Evolutionary conservation across 1,284 basidiomycete genomes (phyloP).

Genomic region (Moesziomyces antarcticus): DNA sequence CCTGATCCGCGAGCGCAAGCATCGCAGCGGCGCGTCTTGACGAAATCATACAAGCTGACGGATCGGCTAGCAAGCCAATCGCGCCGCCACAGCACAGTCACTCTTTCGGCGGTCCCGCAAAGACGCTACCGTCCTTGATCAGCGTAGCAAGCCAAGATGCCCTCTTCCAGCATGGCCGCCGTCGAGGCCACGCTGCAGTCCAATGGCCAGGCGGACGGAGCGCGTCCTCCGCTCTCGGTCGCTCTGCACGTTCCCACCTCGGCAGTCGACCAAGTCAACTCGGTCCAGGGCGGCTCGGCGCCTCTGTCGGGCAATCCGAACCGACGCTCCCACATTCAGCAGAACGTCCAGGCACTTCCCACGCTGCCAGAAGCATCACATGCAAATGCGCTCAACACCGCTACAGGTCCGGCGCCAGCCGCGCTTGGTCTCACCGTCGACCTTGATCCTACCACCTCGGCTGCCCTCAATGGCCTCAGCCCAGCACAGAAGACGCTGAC

Average conservation of each 20-base stretch:
- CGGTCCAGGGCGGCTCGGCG: constrained; percentile 17
- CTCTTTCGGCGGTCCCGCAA: not conserved
- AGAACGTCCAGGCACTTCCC: constrained; percentile 44
- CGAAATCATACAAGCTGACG: too few relatives aligned
- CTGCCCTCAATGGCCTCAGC: constrained; percentile 53
- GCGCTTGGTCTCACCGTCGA: constrained; percentile 43
- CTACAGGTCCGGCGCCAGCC: constrained; percentile 52
- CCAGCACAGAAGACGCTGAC: constrained; percentile 39
- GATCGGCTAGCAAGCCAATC: not conserved
- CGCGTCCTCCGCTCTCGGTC: constrained; percentile 35
- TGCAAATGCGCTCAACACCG: constrained; percentile 59
- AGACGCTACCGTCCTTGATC: not conserved
- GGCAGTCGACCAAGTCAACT: constrained; percentile 22
- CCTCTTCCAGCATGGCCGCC: constrained; percentile 46
- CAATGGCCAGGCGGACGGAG: constrained; percentile 10
- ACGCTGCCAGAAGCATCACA: constrained; percentile 63
- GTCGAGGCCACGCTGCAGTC: constrained; percentile 43
- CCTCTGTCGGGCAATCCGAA: constrained; percentile 36
- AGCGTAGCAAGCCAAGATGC: constrained; percentile 20
- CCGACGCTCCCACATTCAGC: constrained; percentile 47
- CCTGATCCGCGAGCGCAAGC: too few relatives aligned
- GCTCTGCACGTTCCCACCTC: constrained; percentile 43
- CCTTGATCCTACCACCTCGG: constrained; percentile 41
- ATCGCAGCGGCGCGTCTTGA: too few relatives aligned
- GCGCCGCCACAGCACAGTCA: not conserved